phyloP scores from a whole-genome alignment of 352 stramenopile genomes.

The Phytophthora brassicae region DNA sequence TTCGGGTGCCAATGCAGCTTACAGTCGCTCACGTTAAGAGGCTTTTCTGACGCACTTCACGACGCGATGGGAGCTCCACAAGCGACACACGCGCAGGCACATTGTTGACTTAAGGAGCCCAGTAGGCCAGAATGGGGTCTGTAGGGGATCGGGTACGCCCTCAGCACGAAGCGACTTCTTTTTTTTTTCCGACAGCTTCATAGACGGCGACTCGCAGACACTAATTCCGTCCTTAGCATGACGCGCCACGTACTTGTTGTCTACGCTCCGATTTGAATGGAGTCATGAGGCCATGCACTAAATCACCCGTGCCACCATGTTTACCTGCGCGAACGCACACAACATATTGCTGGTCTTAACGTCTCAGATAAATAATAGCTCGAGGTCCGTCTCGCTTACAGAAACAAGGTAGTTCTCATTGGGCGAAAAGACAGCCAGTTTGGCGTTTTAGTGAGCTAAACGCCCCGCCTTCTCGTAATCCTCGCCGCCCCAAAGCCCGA shows the following conservation, averaged over 20 bases:
- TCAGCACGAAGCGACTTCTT: constrained; percentile 95
- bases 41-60: constrained; percentile 97
- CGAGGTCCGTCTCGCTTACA: constrained; percentile 92
- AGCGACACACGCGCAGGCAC: constrained; percentile 96
- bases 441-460: constrained; percentile 95
- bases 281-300: constrained; percentile 81
- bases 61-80: constrained; percentile 94
- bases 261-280: constrained; percentile 95
- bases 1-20: constrained; percentile 97
- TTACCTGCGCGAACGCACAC: constrained; percentile 85
- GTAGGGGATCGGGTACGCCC: constrained; percentile 95
- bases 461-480: constrained; percentile 98
- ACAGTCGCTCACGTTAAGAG: constrained; percentile 95
- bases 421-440: constrained; percentile 94
- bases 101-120: constrained; percentile 94
- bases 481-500: constrained; percentile 91
- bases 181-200: constrained; percentile 98
- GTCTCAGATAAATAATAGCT: constrained; percentile 97
- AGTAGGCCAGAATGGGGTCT: constrained; percentile 95
- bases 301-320: constrained; percentile 63
- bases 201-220: constrained; percentile 95
- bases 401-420: constrained; percentile 98
- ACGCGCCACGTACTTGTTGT: constrained; percentile 95
- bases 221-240: constrained; percentile 92
- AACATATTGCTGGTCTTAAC: constrained; percentile 90